Percentiles rank a stretch among this genome's conserved stretches.
Evolutionary conservation across 1,284 basidiomycete genomes (phyloP).

Genomic region (Rhizoctonia solani): DNA sequence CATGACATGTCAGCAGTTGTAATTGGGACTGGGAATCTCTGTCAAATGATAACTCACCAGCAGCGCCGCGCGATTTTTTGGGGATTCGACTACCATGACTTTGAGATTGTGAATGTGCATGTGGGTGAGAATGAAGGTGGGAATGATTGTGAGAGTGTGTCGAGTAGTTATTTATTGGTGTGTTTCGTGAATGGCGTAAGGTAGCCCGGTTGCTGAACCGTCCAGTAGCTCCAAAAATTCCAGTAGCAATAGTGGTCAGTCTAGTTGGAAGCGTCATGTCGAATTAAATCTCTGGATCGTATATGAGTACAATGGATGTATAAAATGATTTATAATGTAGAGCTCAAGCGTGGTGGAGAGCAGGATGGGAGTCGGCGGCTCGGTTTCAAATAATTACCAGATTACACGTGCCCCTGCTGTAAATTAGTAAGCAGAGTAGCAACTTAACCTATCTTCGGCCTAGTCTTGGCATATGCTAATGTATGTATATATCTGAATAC

Average conservation of each 20-base stretch:
- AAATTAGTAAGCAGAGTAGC: too few relatives aligned
- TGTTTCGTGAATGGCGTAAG: neutral
- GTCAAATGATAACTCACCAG: conserved; percentile 13
- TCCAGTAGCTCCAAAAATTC: neutral
- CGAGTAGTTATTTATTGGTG: neutral
- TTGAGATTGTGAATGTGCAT: conserved; percentile 3
- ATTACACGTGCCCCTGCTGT: too few relatives aligned
- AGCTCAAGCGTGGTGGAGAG: too few relatives aligned
- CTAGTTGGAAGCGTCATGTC: neutral
- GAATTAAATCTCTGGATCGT: neutral
- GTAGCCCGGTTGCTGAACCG: neutral
- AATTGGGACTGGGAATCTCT: too few relatives aligned
- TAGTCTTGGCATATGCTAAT: too few relatives aligned
- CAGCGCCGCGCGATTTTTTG: neutral
- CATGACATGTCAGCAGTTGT: neutral
- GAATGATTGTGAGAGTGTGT: neutral
- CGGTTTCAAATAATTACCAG: too few relatives aligned
- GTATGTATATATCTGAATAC: too few relatives aligned
- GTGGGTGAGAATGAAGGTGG: neutral
- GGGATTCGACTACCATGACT: neutral
- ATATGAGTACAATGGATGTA: neutral
- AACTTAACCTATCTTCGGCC: too few relatives aligned
- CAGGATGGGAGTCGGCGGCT: too few relatives aligned
- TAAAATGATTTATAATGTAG: too few relatives aligned
- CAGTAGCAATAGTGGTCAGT: neutral